phyloP scores from a whole-genome alignment of 345 rosid species.

The Pugionium dolabratum region DNA sequence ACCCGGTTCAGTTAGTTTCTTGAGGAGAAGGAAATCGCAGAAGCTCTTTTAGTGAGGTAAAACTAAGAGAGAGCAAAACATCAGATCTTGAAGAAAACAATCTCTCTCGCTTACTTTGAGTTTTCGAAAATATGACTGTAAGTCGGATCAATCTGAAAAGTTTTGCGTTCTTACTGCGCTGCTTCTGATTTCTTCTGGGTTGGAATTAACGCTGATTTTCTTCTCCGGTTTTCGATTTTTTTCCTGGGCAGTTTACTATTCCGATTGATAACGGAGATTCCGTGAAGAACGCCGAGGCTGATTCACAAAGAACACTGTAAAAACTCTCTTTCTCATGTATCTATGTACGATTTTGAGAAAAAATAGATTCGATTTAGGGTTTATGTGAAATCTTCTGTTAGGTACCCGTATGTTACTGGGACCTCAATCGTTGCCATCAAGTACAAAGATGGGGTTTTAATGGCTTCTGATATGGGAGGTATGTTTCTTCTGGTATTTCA shows the following conservation, averaged over 20 bases:
- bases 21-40: slow-evolving; percentile 41
- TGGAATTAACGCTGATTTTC: not conserved
- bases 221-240: not conserved
- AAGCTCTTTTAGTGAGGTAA: slow-evolving; percentile 16
- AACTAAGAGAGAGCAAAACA: not conserved
- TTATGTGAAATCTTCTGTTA: slow-evolving; percentile 26
- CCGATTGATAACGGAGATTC: slow-evolving; percentile 41
- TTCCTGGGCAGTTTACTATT: slow-evolving; percentile 31
- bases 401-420: slow-evolving; percentile 96
- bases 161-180: not conserved
- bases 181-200: not conserved
- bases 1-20: slow-evolving; percentile 35
- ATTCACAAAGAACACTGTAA: slow-evolving; percentile 57
- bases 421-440: slow-evolving; percentile 91
- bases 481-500: not conserved
- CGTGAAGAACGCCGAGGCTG: slow-evolving; percentile 43
- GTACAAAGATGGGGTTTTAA: slow-evolving; percentile 90
- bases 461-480: slow-evolving; percentile 99
- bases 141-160: slow-evolving; percentile 17
- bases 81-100: slow-evolving; percentile 34
- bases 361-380: slow-evolving; percentile 5
- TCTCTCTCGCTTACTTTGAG: slow-evolving; percentile 19
- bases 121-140: slow-evolving; percentile 39
- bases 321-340: slow-evolving; percentile 6
- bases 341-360: slow-evolving; percentile 5